Conservation (phyloP, 2,329 filamentous ascomycete genomes). For the Neonectria hederae region DNA sequence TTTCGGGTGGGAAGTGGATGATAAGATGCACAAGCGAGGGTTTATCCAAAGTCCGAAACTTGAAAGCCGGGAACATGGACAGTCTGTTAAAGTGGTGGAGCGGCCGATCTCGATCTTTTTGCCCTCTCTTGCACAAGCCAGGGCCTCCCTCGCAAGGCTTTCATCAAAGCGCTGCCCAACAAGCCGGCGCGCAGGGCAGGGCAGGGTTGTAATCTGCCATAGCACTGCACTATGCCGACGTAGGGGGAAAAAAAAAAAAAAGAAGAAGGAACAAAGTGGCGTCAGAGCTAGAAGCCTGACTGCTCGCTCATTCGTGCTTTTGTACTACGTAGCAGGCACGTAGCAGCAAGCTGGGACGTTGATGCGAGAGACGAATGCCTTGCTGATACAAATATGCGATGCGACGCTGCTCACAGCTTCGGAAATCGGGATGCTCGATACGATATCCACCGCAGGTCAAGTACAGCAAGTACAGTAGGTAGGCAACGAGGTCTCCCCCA, state of each 20-base stretch:
- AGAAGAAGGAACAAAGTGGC: background rate
- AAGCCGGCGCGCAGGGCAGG: background rate
- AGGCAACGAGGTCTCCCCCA: slow-evolving; percentile 4
- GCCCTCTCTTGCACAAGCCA: background rate
- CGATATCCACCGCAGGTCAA: background rate
- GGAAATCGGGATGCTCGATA: slow-evolving; percentile 5
- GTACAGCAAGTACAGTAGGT: too few species aligned
- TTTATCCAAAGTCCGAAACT: slow-evolving; percentile 18
- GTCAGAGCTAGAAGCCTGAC: slow-evolving; percentile 1
- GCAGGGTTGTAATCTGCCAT: background rate
- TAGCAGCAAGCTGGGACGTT: slow-evolving; percentile 6
- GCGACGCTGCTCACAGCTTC: slow-evolving; percentile 8
- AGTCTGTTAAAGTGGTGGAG: slow-evolving; percentile 10
- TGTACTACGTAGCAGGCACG: background rate
- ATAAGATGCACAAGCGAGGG: background rate
- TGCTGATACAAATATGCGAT: slow-evolving; percentile 19
- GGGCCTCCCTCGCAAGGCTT: background rate
- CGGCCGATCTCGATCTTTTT: slow-evolving; percentile 8
- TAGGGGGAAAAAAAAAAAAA: background rate
- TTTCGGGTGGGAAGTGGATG: slow-evolving; percentile 8
- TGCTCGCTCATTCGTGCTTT: background rate
- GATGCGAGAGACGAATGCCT: slow-evolving; percentile 21
- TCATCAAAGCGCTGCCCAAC: background rate
- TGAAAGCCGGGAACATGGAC: background rate
- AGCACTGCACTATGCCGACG: background rate